phyloP scores from a whole-genome alignment of 2,329 filamentous ascomycete species.

The Calonectria crousiana region DNA sequence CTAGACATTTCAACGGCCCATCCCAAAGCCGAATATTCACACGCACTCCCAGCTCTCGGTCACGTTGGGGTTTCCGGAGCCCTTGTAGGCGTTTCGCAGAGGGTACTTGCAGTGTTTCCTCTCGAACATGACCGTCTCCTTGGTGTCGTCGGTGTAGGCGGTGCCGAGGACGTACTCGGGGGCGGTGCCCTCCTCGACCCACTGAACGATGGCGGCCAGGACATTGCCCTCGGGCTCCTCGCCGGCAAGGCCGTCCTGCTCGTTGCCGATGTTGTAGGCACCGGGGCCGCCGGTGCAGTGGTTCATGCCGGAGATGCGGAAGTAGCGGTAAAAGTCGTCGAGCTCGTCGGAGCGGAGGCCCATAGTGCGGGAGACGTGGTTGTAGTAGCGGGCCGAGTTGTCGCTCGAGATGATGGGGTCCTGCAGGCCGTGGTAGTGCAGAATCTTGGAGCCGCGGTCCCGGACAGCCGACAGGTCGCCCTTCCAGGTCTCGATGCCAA shows the following conservation, averaged over 20 bases:
- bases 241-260: constrained; percentile 28
- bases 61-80: constrained; percentile 41
- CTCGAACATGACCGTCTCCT: constrained; percentile 42
- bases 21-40: background rate
- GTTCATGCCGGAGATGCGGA: constrained; percentile 62
- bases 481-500: constrained; percentile 48
- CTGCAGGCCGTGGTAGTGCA: constrained; percentile 58
- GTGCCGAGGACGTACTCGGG: constrained; percentile 55
- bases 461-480: constrained; percentile 54
- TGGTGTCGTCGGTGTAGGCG: constrained; percentile 45
- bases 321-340: constrained; percentile 64
- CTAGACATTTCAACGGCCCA: background rate
- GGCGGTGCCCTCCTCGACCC: constrained; percentile 57
- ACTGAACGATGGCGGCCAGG: constrained; percentile 59
- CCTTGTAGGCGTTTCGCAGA: constrained; percentile 47
- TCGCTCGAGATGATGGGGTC: constrained; percentile 56
- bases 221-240: constrained; percentile 57
- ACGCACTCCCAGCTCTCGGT: constrained; percentile 44
- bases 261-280: constrained; percentile 50
- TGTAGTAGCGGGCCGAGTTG: constrained; percentile 38
- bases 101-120: constrained; percentile 53
- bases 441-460: constrained; percentile 54
- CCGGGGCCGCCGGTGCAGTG: constrained; percentile 61
- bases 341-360: constrained; percentile 46
- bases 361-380: constrained; percentile 37